Evolutionary conservation across 805 yeast genomes (phyloP).

Genomic region (Torulaspora quercuum): DNA sequence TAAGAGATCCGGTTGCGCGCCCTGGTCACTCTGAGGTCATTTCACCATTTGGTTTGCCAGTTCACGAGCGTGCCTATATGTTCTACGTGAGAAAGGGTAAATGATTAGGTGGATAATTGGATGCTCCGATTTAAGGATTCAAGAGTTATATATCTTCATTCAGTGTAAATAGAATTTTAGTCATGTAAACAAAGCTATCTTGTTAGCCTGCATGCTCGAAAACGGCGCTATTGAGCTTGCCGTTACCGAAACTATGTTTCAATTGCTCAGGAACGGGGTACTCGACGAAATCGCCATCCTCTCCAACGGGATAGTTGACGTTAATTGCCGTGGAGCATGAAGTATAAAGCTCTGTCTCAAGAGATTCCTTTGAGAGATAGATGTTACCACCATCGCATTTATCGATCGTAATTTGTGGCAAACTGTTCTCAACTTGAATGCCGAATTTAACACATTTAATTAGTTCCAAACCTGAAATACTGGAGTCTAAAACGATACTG

Average conservation of each 20-base stretch:
- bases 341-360: conserved; percentile 74
- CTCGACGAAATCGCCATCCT: conserved; percentile 71
- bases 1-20: conserved; percentile 95
- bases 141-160: conserved; percentile 2
- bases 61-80: conserved; percentile 93
- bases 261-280: conserved; percentile 89
- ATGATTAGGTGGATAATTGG: conserved; percentile 24
- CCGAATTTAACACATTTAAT: conserved; percentile 81
- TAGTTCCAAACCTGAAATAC: conserved; percentile 83
- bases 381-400: conserved; percentile 83
- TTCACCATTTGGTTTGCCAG: conserved; percentile 75
- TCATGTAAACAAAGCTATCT: background rate
- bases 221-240: conserved; percentile 62
- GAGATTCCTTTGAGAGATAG: conserved; percentile 69
- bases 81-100: conserved; percentile 77
- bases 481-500: conserved; percentile 77
- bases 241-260: conserved; percentile 61
- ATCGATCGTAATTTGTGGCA: conserved; percentile 83
- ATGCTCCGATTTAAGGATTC: conserved; percentile 1
- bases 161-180: conserved; percentile 18
- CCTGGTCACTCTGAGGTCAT: conserved; percentile 96
- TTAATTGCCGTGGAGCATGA: conserved; percentile 83
- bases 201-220: conserved; percentile 77
- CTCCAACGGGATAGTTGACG: conserved; percentile 72
- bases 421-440: conserved; percentile 74